Percentiles rank a stretch among this genome's conserved stretches.
These are phyloP conservation scores for Lentinus brumalis DNA, from an alignment of 768 basidiomycete genomes.

Conservation along the genomic window DNA sequence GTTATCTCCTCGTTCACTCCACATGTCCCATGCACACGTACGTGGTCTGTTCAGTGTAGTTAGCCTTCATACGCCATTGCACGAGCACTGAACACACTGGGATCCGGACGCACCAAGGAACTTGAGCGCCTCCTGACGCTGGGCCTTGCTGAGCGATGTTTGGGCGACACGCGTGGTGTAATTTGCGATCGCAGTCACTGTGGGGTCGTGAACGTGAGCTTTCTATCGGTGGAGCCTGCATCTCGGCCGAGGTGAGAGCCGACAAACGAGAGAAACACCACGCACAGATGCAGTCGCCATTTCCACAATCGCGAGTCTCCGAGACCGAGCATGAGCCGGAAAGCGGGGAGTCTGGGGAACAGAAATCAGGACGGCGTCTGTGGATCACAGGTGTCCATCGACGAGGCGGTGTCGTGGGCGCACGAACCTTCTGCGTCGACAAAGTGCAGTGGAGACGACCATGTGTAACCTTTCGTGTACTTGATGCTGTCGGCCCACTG, in stretches of 20 bases:
- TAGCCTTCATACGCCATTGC: background rate
- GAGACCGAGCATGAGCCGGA: conserved; percentile 48
- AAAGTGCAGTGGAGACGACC: conserved; percentile 41
- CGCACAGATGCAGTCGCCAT: conserved; percentile 34
- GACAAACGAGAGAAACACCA: background rate
- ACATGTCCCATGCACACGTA: background rate
- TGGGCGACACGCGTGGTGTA: conserved; percentile 53
- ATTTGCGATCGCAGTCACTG: conserved; percentile 59
- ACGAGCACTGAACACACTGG: too few relatives aligned
- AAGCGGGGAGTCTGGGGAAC: conserved; percentile 10
- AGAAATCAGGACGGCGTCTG: background rate
- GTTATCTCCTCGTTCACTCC: too few relatives aligned
- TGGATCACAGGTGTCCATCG: background rate
- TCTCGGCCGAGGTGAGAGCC: too few relatives aligned
- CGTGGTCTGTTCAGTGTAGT: background rate
- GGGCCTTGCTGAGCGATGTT: conserved; percentile 41
- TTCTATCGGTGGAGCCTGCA: background rate
- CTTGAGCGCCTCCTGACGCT: conserved; percentile 53
- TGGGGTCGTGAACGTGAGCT: too few relatives aligned
- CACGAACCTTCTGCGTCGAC: conserved; percentile 46
- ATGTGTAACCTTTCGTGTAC: conserved; percentile 35
- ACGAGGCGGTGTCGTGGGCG: too few relatives aligned
- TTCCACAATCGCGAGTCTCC: conserved; percentile 47
- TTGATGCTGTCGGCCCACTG: conserved; percentile 57
- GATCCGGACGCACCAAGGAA: conserved; percentile 41